Evolutionary conservation across 345 rosid species (phyloP).

Genomic region (Acer saccharum): DNA sequence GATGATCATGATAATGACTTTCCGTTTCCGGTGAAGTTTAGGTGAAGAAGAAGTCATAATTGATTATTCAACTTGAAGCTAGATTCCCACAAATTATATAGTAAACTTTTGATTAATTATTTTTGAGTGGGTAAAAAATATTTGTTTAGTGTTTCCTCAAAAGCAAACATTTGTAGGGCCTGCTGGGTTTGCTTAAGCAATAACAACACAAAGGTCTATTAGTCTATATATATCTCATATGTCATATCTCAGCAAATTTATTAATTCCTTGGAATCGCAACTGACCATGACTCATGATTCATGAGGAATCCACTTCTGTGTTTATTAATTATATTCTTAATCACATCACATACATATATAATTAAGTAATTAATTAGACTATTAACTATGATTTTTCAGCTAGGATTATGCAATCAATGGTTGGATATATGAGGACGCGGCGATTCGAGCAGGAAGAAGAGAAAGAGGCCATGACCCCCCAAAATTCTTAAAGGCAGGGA

Average conservation of each 20-base stretch:
- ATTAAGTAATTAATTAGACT: constrained; percentile 8
- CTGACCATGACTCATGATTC: constrained; percentile 28
- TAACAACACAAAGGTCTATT: constrained; percentile 16
- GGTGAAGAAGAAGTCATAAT: not conserved
- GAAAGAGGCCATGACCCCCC: constrained; percentile 40
- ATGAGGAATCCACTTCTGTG: constrained; percentile 33
- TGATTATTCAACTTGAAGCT: constrained; percentile 7
- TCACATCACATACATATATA: not conserved
- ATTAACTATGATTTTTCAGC: not conserved
- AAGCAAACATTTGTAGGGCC: constrained; percentile 36
- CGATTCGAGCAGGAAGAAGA: constrained; percentile 30
- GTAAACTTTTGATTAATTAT: not conserved
- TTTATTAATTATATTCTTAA: not conserved
- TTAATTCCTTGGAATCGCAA: constrained; percentile 18
- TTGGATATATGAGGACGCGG: constrained; percentile 29
- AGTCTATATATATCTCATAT: too few species aligned
- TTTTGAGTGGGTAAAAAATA: not conserved
- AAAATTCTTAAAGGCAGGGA: constrained; percentile 39
- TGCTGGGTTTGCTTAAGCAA: constrained; percentile 26
- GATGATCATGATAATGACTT: constrained; percentile 17
- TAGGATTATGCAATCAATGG: constrained; percentile 5
- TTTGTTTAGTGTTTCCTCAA: constrained; percentile 31
- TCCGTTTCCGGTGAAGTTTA: constrained; percentile 10
- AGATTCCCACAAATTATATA: not conserved
- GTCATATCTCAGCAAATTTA: not conserved